These are phyloP conservation scores for Verticillium nonalfalfae DNA, from an alignment of 2,329 filamentous ascomycete species.

Conservation along the genomic window DNA sequence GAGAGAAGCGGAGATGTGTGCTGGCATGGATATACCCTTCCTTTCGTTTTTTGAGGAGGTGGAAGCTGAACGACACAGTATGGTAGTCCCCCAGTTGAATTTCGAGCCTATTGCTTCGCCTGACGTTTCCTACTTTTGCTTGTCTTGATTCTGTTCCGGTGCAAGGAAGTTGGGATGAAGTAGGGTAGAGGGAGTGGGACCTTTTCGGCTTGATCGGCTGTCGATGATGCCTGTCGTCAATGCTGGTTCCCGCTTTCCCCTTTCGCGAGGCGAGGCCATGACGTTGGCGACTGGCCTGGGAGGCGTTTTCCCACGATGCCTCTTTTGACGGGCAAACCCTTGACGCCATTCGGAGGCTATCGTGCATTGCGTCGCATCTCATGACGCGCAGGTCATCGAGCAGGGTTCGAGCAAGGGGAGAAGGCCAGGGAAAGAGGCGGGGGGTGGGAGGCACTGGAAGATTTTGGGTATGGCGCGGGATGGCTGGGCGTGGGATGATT, in stretches of 20 bases:
- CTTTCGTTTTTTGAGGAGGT: not conserved
- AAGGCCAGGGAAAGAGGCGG: not conserved
- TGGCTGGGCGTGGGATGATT: not conserved
- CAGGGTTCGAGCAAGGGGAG: not conserved
- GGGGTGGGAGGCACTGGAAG: too few relatives aligned
- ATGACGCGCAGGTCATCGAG: not conserved
- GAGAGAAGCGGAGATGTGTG: slow-evolving; percentile 6
- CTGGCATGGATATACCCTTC: slow-evolving; percentile 9
- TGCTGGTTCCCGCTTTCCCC: not conserved
- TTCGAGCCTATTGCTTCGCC: slow-evolving; percentile 1
- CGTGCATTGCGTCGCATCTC: not conserved
- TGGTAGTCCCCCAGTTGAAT: not conserved
- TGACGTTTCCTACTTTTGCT: not conserved
- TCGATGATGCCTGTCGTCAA: not conserved
- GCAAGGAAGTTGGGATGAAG: not conserved
- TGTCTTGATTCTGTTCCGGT: not conserved
- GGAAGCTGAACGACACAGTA: not conserved
- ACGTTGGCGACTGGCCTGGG: not conserved
- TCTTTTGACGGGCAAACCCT: not conserved
- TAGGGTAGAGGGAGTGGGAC: not conserved
- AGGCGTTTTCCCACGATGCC: not conserved
- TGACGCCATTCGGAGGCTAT: not conserved
- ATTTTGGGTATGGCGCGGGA: not conserved
- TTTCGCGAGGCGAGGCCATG: not conserved
- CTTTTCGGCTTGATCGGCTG: not conserved